A percentile compares a stretch with the other conserved stretches of the same genome.
phyloP scores from a whole-genome alignment of 129 eudicot species.

The Apium graveolens region DNA sequence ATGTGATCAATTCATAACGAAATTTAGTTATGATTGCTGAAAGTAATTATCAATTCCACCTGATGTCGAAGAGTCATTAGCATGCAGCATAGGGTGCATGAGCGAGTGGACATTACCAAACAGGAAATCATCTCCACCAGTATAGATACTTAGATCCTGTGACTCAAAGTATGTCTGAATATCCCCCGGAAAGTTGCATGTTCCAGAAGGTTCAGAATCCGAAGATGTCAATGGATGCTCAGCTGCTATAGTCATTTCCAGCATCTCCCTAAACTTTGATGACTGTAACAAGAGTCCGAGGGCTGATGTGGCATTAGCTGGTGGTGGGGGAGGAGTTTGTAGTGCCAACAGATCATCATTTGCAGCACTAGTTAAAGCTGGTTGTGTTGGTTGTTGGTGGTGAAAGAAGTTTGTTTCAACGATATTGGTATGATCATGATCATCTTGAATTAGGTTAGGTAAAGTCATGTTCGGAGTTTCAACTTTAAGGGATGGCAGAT shows the following conservation, averaged over 20 bases:
- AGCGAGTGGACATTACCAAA: conserved; percentile 49
- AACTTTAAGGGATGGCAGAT: conserved; percentile 22
- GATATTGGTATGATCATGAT: neutral
- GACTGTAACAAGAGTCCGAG: conserved; percentile 70
- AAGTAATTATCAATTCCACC: neutral
- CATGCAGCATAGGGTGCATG: conserved; percentile 55
- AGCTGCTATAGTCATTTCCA: conserved; percentile 76
- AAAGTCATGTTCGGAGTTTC: conserved; percentile 9
- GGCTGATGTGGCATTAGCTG: conserved; percentile 69
- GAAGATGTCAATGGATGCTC: conserved; percentile 36
- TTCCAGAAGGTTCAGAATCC: conserved; percentile 19
- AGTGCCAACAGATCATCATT: neutral
- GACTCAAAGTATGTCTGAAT: conserved; percentile 46
- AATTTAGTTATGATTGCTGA: neutral
- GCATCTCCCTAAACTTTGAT: conserved; percentile 78
- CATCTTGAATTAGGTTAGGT: conserved; percentile 19
- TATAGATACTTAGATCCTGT: conserved; percentile 32
- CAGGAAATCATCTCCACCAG: conserved; percentile 56
- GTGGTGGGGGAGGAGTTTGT: conserved; percentile 14
- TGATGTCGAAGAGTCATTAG: conserved; percentile 21
- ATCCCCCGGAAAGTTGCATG: conserved; percentile 44
- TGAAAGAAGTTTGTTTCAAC: conserved; percentile 20
- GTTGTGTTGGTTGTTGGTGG: conserved; percentile 8
- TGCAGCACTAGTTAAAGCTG: neutral
- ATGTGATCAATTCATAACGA: neutral